A percentile compares a stretch with the other conserved stretches of the same genome.
Conservation (phyloP, 164 flowering plant genomes). For the Paratinospora sagittata region DNA sequence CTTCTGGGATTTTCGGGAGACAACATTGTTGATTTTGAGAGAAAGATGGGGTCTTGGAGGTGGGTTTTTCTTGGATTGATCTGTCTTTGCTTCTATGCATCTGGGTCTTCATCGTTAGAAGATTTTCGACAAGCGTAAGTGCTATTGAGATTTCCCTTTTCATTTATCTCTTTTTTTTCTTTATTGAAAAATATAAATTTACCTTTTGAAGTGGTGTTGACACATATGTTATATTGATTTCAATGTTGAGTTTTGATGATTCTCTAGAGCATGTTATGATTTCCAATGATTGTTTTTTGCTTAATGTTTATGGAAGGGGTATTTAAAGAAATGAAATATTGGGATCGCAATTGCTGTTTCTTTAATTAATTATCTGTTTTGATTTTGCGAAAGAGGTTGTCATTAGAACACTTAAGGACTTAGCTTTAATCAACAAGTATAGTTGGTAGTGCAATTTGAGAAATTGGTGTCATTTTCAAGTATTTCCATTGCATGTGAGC, state of each 20-base stretch:
- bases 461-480: too few relatives aligned
- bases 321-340: too few relatives aligned
- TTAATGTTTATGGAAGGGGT: too few relatives aligned
- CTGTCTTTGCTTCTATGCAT: constrained; percentile 28
- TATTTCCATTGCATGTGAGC: too few relatives aligned
- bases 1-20: constrained; percentile 6
- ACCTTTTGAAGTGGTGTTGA: too few relatives aligned
- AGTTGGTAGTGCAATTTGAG: not conserved
- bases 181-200: not conserved
- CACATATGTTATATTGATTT: too few relatives aligned
- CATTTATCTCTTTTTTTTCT: not conserved
- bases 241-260: too few relatives aligned
- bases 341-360: too few relatives aligned
- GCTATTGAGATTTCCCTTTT: not conserved
- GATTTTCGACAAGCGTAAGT: constrained; percentile 76
- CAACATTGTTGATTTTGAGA: not conserved
- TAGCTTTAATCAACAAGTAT: not conserved
- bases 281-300: too few relatives aligned
- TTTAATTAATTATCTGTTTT: too few relatives aligned
- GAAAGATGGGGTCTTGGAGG: constrained; percentile 32
- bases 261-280: too few relatives aligned
- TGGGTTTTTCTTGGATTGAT: constrained; percentile 31
- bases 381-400: too few relatives aligned
- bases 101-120: constrained; percentile 45
- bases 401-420: not conserved